These are phyloP conservation scores for Trichosporon sp. DNA, from an alignment of 1,284 basidiomycete genomes.

Conservation along the genomic window DNA sequence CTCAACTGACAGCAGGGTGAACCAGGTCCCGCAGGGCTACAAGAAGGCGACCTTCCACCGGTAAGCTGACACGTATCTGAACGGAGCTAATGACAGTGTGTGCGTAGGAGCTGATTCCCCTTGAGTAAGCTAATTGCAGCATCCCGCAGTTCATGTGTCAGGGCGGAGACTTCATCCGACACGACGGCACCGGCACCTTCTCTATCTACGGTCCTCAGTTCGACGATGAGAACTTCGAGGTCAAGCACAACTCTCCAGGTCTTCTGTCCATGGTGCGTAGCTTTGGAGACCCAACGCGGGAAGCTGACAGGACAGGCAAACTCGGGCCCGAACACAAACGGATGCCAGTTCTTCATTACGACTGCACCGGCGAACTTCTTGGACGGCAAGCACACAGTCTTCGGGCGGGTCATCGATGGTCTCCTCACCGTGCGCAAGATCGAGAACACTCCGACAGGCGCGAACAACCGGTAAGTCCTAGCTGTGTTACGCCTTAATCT, in stretches of 20 bases:
- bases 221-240: conserved; percentile 89
- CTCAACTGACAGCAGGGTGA: conserved; percentile 56
- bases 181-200: conserved; percentile 90
- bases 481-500: neutral
- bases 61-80: conserved; percentile 49
- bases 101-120: neutral
- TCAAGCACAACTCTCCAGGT: conserved; percentile 80
- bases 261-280: conserved; percentile 71
- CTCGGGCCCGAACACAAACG: conserved; percentile 85
- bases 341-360: conserved; percentile 96
- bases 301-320: conserved; percentile 62
- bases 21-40: conserved; percentile 79
- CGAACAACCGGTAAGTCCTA: conserved; percentile 34
- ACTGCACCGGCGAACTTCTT: conserved; percentile 89
- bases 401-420: conserved; percentile 81
- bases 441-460: conserved; percentile 84
- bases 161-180: conserved; percentile 70
- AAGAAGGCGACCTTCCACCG: conserved; percentile 86
- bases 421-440: conserved; percentile 88
- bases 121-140: conserved; percentile 11
- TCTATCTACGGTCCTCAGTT: conserved; percentile 94
- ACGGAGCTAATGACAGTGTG: conserved; percentile 14
- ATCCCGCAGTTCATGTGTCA: conserved; percentile 52
- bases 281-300: too few species aligned
- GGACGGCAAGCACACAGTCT: conserved; percentile 90